Evolutionary conservation across 306 rosid species (phyloP), one percentile per base, ranked within the genome.

Genomic region (Prinsepia uniflora): DNA sequence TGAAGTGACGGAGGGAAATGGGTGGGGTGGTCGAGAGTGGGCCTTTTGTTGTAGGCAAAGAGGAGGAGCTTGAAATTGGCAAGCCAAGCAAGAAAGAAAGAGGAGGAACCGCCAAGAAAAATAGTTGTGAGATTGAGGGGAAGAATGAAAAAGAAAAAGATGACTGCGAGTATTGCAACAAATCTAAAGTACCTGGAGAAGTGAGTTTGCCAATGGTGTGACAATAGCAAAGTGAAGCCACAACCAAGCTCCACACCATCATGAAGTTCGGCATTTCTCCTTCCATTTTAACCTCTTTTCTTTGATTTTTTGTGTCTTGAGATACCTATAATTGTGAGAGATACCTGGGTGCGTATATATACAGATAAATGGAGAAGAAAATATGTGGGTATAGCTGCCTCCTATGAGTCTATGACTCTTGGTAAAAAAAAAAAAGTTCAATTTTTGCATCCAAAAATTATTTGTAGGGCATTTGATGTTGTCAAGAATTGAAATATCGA

Each of bases 21-120:
- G 82, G 60, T 43, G 76, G 10, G 63, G 68, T 17, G 81, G 49
- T 20, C 64, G 41, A 78, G 15, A 81, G 67, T 7, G 88, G 84
- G 15, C 82, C 84, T 55, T 55, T 45, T 63, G 17, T 73, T 83
- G 6, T 70, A 81, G 17, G 82, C 73, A 3, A 84, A 82, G 72
- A 84, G 84, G 65, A 84, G 75, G 41, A 85, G 86, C 52, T 85
- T 82, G 81, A 82, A 85, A 20, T 54, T 79, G n/a, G 66, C 82
- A 4, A 82, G 82, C 86, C 89, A 85, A 6, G 79, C 72, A 5
- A 85, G 41, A 61, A 85, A 71, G 75, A 85, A 82, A 18, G 82
- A 65, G 11, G 77, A 2, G 2, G 58, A 8, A 11, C 86, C 86
- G 0, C 73, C 81, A 0, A 82, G 74, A 63, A 70, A 69, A 34